Base-by-base conservation (phyloP, 805 yeast species). In the Candida chilensis region DNA sequence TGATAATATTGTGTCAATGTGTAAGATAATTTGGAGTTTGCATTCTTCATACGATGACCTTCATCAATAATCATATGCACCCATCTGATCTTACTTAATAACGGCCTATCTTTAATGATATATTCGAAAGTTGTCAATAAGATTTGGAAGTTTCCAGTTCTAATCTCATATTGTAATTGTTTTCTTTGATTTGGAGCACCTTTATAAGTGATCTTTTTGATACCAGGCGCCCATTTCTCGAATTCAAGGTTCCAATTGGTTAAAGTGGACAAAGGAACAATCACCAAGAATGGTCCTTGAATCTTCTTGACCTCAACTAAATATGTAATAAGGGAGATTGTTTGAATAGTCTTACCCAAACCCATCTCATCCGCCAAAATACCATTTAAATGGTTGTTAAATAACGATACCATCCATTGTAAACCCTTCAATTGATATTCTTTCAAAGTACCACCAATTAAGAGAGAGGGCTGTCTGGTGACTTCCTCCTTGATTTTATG, bases 51-150 rank as follows among this genome's bases (percentile, higher is more conserved):
- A 57, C 94, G 67, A 54, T 83, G 94, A 53, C 94, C 94, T 64
- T 83, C 94, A 63, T 83, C 94, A 40, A 83, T 83, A 40, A 83
- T 81, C 90, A 83, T 83, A 51, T 84, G 90, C 25, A 81, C 80
- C 77, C 88, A 83, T 38, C 71, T 71, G 41, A 78, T 72, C 44
- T 78, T 79, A 17, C 77, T 56, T 42, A 83, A 58, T 14, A 83
- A 46, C 4, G 87, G 78, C 38, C 85, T 71, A 47, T 83, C 94
- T 45, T 80, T 70, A 39, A 83, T 80, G 39, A 83, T 74, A 46
- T 83, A 83, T 54, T 83, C 94, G 47, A 76, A 83, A 4, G 94
- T 83, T 2, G 94, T 83, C 46, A 83, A 64, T 35, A 83, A 51
- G 9, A 83, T 87, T 36, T 78, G 81, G 57, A 83, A 83, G 42